A percentile compares a stretch with the other conserved stretches of the same genome.
Evolutionary conservation across 768 basidiomycete species (phyloP).

Genomic region (Termitomyces sp.): DNA sequence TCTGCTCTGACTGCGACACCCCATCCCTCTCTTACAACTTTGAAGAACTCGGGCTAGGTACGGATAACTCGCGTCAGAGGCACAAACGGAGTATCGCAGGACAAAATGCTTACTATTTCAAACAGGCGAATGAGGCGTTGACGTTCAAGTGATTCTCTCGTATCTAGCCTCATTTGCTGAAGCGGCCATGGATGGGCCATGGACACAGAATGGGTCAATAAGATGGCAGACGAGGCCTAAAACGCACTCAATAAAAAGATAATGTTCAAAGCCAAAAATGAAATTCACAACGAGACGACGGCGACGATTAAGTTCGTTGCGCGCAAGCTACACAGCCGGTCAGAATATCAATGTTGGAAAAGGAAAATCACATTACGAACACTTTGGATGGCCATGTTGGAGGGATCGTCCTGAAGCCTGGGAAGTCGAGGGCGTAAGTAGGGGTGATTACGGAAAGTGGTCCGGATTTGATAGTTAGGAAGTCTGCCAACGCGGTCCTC

Average conservation of each 20-base stretch:
- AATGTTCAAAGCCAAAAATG: neutral
- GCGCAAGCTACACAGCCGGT: neutral
- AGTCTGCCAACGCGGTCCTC: neutral
- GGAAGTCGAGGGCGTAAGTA: neutral
- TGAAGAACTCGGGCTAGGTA: neutral
- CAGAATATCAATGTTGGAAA: neutral
- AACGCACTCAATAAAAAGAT: neutral
- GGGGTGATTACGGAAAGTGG: neutral
- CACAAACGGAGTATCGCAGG: neutral
- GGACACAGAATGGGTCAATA: neutral
- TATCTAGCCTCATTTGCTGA: neutral
- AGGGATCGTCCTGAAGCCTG: neutral
- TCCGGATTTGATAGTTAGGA: neutral
- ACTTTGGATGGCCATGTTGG: neutral
- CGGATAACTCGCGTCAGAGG: neutral
- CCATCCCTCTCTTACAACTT: neutral
- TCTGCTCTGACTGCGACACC: conserved; percentile 1
- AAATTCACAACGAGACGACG: neutral
- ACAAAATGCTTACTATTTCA: neutral
- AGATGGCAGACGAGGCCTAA: neutral
- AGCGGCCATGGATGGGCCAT: neutral
- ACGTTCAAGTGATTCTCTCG: neutral
- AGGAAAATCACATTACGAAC: neutral
- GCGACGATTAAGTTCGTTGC: neutral
- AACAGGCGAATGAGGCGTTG: neutral